A percentile compares a stretch with the other conserved stretches of the same genome.
phyloP scores from a whole-genome alignment of 257 asterid species.

The Prunella vulgaris region DNA sequence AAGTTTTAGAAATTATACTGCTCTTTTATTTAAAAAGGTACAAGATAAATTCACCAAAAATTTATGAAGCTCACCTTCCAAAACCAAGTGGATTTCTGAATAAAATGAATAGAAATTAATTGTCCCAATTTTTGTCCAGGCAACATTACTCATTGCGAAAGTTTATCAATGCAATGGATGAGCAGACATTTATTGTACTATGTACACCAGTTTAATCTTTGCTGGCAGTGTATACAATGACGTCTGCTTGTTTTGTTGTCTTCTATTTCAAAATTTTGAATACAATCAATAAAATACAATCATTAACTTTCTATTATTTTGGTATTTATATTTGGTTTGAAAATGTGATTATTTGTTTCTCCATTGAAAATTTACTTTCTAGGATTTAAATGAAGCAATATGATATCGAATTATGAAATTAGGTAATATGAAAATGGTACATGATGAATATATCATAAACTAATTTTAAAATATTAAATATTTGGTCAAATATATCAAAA shows the following conservation, averaged over 20 bases:
- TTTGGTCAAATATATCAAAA: too few species aligned
- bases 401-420: too few species aligned
- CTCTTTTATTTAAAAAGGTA: background rate
- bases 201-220: background rate
- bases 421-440: too few species aligned
- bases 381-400: too few species aligned
- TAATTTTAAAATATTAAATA: too few species aligned
- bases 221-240: conserved; percentile 6
- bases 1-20: background rate
- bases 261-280: background rate
- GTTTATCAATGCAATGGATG: conserved; percentile 4
- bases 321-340: background rate
- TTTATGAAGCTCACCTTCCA: background rate
- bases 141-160: conserved; percentile 22
- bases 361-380: too few species aligned
- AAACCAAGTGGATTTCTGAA: background rate
- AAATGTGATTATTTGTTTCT: background rate
- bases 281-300: too few species aligned
- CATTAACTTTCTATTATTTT: background rate
- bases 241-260: conserved; percentile 9
- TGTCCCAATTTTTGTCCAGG: conserved; percentile 26
- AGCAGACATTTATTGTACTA: conserved; percentile 8
- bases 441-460: too few species aligned
- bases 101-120: conserved; percentile 22
- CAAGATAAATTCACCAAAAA: background rate